phyloP scores from a whole-genome alignment of 2,329 filamentous ascomycete species.

The Aotearoamyces nothofagi region DNA sequence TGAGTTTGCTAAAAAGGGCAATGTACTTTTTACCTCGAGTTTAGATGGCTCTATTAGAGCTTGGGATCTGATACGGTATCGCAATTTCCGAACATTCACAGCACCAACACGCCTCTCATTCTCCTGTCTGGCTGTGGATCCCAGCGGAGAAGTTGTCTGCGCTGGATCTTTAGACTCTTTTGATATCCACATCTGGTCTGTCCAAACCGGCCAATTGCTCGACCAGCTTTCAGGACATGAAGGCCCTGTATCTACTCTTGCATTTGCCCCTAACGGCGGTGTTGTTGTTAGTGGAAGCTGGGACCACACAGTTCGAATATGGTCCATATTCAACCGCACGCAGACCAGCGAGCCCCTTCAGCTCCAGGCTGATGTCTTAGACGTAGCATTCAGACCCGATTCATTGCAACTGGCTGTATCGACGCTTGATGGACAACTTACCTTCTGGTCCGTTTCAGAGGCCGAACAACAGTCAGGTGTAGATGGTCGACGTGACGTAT shows the following conservation, averaged over 20 bases:
- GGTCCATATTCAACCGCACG: slow-evolving; percentile 87
- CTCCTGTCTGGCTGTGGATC: slow-evolving; percentile 89
- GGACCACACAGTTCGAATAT: slow-evolving; percentile 90
- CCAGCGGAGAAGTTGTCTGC: slow-evolving; percentile 89
- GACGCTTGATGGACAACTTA: slow-evolving; percentile 83
- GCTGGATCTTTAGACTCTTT: slow-evolving; percentile 93
- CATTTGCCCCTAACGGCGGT: slow-evolving; percentile 77
- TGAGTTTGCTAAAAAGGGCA: slow-evolving; percentile 89
- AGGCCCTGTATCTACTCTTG: slow-evolving; percentile 75
- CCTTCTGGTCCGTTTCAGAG: slow-evolving; percentile 87
- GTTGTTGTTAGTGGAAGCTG: slow-evolving; percentile 84
- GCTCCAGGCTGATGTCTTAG: slow-evolving; percentile 79
- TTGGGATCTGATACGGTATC: slow-evolving; percentile 90
- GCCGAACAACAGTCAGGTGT: slow-evolving; percentile 74
- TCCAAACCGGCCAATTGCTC: slow-evolving; percentile 89
- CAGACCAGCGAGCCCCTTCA: slow-evolving; percentile 92
- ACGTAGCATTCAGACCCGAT: slow-evolving; percentile 77
- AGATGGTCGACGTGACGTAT: slow-evolving; percentile 83
- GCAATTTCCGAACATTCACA: slow-evolving; percentile 96
- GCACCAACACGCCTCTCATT: slow-evolving; percentile 85
- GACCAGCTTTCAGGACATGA: slow-evolving; percentile 87
- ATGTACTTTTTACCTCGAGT: slow-evolving; percentile 89
- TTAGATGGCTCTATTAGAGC: slow-evolving; percentile 87
- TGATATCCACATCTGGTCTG: slow-evolving; percentile 96
- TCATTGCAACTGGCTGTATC: slow-evolving; percentile 83